phyloP scores from a whole-genome alignment of 2,329 filamentous ascomycete species.

The Arthroderma sp. region DNA sequence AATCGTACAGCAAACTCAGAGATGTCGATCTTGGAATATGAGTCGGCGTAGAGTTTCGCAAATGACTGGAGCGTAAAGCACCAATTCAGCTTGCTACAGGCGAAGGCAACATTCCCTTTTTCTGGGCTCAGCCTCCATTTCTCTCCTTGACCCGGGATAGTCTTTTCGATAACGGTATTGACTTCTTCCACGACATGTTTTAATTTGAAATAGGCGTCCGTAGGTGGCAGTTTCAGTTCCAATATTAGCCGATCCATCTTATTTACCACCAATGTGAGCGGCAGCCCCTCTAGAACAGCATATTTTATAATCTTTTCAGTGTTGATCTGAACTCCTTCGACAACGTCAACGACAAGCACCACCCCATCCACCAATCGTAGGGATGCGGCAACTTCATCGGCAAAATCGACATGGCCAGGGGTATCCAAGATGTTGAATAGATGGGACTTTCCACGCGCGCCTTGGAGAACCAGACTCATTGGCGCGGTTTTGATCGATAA shows the following conservation, averaged over 20 bases:
- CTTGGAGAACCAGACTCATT: constrained; percentile 84
- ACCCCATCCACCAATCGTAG: constrained; percentile 81
- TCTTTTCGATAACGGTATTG: constrained; percentile 86
- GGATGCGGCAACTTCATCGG: constrained; percentile 85
- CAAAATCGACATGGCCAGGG: constrained; percentile 95
- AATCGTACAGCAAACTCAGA: constrained; percentile 72
- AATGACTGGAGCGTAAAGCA: constrained; percentile 92
- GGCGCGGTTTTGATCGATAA: constrained; percentile 85
- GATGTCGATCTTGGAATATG: constrained; percentile 66
- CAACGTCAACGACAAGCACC: constrained; percentile 85
- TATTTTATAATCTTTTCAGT: constrained; percentile 97
- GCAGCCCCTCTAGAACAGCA: constrained; percentile 77
- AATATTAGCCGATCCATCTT: constrained; percentile 94
- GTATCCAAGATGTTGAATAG: constrained; percentile 92
- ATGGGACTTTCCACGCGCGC: constrained; percentile 85
- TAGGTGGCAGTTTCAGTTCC: constrained; percentile 84
- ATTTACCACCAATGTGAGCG: constrained; percentile 82
- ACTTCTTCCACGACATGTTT: constrained; percentile 98
- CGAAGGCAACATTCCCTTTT: constrained; percentile 96
- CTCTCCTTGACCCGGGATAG: constrained; percentile 67
- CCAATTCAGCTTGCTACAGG: constrained; percentile 88
- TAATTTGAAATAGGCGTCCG: constrained; percentile 95
- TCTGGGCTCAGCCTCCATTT: constrained; percentile 77
- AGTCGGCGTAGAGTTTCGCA: constrained; percentile 89
- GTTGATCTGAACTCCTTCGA: constrained; percentile 97